Evolutionary conservation across 352 stramenopile genomes (phyloP).

Genomic region (Phytophthora crassamura): DNA sequence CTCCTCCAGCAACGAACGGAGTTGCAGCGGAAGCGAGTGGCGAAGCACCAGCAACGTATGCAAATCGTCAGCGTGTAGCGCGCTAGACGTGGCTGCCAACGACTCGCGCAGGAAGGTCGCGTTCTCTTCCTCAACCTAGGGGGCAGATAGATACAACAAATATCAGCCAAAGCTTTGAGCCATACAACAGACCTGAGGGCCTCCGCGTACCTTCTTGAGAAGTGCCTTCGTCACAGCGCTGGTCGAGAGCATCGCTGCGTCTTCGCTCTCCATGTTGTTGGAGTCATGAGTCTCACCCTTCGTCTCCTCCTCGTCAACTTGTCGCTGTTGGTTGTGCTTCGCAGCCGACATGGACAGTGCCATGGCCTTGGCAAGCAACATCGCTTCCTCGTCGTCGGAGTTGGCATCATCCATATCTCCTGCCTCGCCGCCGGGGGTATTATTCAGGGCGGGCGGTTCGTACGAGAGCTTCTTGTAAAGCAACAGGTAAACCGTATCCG

Average conservation of each 20-base stretch:
- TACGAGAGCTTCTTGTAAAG: conserved; percentile 91
- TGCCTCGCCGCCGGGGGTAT: conserved; percentile 14
- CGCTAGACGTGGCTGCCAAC: conserved; percentile 56
- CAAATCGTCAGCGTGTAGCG: conserved; percentile 68
- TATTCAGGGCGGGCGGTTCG: conserved; percentile 20
- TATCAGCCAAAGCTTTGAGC: not conserved
- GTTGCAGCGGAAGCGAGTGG: conserved; percentile 50
- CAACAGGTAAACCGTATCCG: conserved; percentile 89
- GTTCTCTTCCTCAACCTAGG: conserved; percentile 77
- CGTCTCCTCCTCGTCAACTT: conserved; percentile 42
- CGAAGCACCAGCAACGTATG: conserved; percentile 66
- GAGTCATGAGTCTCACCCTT: conserved; percentile 35
- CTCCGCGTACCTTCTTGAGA: conserved; percentile 59
- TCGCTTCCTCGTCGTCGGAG: conserved; percentile 76
- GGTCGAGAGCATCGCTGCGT: conserved; percentile 25
- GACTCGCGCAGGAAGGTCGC: conserved; percentile 58
- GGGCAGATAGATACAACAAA: conserved; percentile 6
- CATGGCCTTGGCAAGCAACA: conserved; percentile 90
- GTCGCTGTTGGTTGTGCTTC: conserved; percentile 53
- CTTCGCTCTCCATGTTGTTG: conserved; percentile 19
- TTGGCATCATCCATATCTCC: conserved; percentile 9
- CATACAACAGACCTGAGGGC: not conserved
- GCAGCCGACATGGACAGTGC: conserved; percentile 87
- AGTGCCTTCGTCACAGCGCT: conserved; percentile 48
- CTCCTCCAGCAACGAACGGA: conserved; percentile 49